Base-by-base conservation (phyloP, 805 yeast genomes). In the Metschnikowia baotianmanensis region DNA sequence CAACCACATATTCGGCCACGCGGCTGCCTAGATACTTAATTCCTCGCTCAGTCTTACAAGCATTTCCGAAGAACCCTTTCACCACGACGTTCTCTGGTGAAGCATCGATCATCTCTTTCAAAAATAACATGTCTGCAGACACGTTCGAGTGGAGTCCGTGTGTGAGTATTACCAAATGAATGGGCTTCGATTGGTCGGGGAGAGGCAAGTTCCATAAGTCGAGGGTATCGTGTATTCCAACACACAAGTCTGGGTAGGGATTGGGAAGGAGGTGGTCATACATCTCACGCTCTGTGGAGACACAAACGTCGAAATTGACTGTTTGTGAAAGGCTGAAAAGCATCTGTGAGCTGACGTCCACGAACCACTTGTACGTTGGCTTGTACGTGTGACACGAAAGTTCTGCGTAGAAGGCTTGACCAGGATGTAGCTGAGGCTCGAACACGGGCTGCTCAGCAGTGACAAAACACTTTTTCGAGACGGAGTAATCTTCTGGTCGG, bases 101-200 rank as follows among this genome's bases (percentile, higher is more conserved):
- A 20, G 65, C 58, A 48, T 86, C 93, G 12, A 93, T 77, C 52
- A 74, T 74, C 54, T 93, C 98, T 50, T 89, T 89, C 42, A 91
- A 55, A 53, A 83, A 90, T 15, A 86, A 71, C 95, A 93, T 79
- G 61, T 93, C 99, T 9, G 96, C 88, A 1, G 93, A 82, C 4
- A 82, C 76, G 55, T 90, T 93, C 1, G 97, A 86, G 55, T 88
- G 95, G 19, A 93, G 73, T 0, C 99, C 99, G 60, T 93, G 99
- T 0, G 96, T 88, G 10, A 90, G 51, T 4, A 93, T 71, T 3
- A 91, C 93, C 41, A 93, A 66, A 67, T 93, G 99, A 11, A 82
- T 76, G 0, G 95, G 93, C 42, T 63, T 60, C 0, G 72, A 65
- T 9, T 64, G 42, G 41, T 55, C 42, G 2, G 74, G 77, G 0